Conservation (phyloP, 192 early-diverging fungal genomes). For the Backusella macrospora region DNA sequence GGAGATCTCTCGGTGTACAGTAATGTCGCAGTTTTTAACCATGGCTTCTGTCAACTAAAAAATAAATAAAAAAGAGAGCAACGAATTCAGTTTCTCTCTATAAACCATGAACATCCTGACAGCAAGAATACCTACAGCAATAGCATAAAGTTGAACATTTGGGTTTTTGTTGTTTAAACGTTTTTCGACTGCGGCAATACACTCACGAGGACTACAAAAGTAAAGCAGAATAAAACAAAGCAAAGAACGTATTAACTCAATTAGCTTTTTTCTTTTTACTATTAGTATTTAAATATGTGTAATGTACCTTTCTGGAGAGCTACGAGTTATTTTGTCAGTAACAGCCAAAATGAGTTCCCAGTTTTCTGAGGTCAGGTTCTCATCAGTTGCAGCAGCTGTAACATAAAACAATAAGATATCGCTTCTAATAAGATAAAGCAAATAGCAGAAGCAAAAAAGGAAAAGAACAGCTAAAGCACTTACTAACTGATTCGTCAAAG, state of each 20-base stretch:
- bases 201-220: slow-evolving; percentile 62
- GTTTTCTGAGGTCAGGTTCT: slow-evolving; percentile 91
- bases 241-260: neutral
- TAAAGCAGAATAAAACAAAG: neutral
- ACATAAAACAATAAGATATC: neutral
- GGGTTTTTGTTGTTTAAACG: slow-evolving; percentile 79
- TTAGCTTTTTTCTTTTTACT: slow-evolving; percentile 1
- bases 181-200: slow-evolving; percentile 71
- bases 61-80: neutral
- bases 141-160: slow-evolving; percentile 72
- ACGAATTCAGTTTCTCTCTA: neutral
- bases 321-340: slow-evolving; percentile 64
- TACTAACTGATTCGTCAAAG: slow-evolving; percentile 60
- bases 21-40: slow-evolving; percentile 87
- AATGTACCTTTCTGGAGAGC: slow-evolving; percentile 51
- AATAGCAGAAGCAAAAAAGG: neutral
- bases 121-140: slow-evolving; percentile 50
- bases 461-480: slow-evolving; percentile 16
- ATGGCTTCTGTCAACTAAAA: slow-evolving; percentile 80
- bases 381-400: slow-evolving; percentile 84
- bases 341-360: slow-evolving; percentile 83
- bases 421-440: neutral
- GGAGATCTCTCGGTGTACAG: slow-evolving; percentile 80
- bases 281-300: neutral
- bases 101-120: neutral